Evolutionary conservation across 768 basidiomycete genomes (phyloP).

Genomic region (Cubamyces sp.): DNA sequence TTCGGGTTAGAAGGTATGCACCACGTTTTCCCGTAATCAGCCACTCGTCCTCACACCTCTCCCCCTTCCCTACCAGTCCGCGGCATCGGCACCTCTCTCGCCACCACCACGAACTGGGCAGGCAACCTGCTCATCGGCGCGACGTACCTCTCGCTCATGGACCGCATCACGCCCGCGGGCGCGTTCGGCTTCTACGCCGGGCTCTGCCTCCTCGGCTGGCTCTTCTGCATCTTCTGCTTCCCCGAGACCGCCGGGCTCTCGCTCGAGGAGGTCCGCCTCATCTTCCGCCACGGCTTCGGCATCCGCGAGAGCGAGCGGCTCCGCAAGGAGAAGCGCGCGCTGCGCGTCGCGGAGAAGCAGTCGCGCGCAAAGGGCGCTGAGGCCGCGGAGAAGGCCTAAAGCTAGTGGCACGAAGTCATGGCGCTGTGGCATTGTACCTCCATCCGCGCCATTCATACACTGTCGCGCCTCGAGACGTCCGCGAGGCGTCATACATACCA

Average conservation of each 20-base stretch:
- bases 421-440: no score
- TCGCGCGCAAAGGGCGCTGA: background rate
- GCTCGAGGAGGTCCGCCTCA: slow-evolving; percentile 65
- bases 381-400: slow-evolving; percentile 14
- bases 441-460: no score
- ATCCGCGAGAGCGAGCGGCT: slow-evolving; percentile 58
- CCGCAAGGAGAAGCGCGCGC: slow-evolving; percentile 46
- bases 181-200: slow-evolving; percentile 81
- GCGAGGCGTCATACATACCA: no score
- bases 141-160: slow-evolving; percentile 82
- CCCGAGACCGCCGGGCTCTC: slow-evolving; percentile 80
- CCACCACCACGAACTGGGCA: slow-evolving; percentile 80
- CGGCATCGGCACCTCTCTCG: slow-evolving; percentile 75
- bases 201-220: slow-evolving; percentile 67
- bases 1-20: slow-evolving; percentile 70
- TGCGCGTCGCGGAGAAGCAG: slow-evolving; percentile 12
- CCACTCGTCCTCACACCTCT: background rate
- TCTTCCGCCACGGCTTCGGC: slow-evolving; percentile 69
- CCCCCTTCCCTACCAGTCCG: slow-evolving; percentile 48
- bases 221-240: slow-evolving; percentile 73
- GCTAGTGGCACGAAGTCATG: no score
- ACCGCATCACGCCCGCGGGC: slow-evolving; percentile 69
- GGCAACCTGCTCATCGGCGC: slow-evolving; percentile 76
- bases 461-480: no score
- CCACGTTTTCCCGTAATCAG: background rate